Evolutionary conservation across 2,329 filamentous ascomycete genomes (phyloP), one percentile per base, ranked within the genome.

Genomic region (Fusarium sulawesiense): DNA sequence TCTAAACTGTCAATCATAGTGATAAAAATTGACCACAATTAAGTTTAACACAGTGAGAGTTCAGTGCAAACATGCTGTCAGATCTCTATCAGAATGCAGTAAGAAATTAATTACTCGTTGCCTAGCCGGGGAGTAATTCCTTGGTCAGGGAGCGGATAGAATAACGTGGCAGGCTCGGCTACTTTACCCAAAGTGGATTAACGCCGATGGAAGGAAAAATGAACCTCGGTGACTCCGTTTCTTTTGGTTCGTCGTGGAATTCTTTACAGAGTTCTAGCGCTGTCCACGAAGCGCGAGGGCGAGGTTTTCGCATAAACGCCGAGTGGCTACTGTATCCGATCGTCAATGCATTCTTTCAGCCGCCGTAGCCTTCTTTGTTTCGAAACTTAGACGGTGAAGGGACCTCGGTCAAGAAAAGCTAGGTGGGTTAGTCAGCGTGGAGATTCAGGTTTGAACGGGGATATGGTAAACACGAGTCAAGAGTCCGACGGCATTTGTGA

Each of bases 161-260:
- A 23, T 42, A 48, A 44, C 29, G 50, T 34, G 59, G 32, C 21
- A 47, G 9, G 20, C 34, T 34, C 60, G 60, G 60, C 51, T 62
- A 56, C 44, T 32, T 62, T 55, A n/a, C 57, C 40, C 1, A 27
- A 34, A 41, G 7, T 2, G 7, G 49, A 53, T n/a, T 25, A 40
- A 59, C 44, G 14, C 11, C 21, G 45, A 58, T 37, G 20, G 27
- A 13, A 58, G n/a, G 20, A 34, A 37, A 40, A 37, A 6, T 4
- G 40, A 27, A 29, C 63, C 53, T 61, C 63, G 61, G 61, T 29
- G 54, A 32, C 25, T 44, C 63, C 61, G 47, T 66, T 56, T 34
- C n/a, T 56, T 63, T 56, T 64, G 18, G 60, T 64, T 64, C 48
- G 48, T 54, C 42, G 54, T 61, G 13, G 61, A 66, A 66, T 55